These are phyloP conservation scores for Cercospora sp. DNA, from an alignment of 2,329 filamentous ascomycete species.

Conservation along the genomic window DNA sequence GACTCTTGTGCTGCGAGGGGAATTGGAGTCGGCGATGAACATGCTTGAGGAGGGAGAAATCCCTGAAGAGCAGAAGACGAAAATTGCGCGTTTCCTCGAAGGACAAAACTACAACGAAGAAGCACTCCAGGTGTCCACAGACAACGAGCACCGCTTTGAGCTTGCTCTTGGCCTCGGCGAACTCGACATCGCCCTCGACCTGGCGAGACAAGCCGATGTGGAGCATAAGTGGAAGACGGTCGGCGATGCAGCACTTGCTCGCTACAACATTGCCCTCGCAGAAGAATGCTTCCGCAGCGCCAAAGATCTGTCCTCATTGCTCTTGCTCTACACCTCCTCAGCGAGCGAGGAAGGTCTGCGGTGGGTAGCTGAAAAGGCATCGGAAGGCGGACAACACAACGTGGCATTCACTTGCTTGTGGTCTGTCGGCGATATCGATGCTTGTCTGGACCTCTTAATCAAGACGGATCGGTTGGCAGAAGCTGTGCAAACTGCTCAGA, in stretches of 20 bases:
- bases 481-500: constrained; percentile 88
- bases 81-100: constrained; percentile 95
- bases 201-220: constrained; percentile 78
- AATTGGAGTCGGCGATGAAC: constrained; percentile 87
- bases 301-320: constrained; percentile 83
- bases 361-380: constrained; percentile 71
- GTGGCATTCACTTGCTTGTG: constrained; percentile 89
- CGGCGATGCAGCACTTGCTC: constrained; percentile 82
- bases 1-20: constrained; percentile 87
- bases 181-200: constrained; percentile 78
- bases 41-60: constrained; percentile 70
- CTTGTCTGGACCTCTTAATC: constrained; percentile 75
- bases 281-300: constrained; percentile 91
- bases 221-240: constrained; percentile 99
- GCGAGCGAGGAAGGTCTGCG: constrained; percentile 73
- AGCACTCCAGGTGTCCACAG: constrained; percentile 89
- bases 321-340: constrained; percentile 85
- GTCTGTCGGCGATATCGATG: constrained; percentile 79
- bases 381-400: constrained; percentile 79
- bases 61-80: constrained; percentile 91
- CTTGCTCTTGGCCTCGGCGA: constrained; percentile 80
- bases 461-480: constrained; percentile 80
- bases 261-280: constrained; percentile 84
- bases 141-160: constrained; percentile 95
- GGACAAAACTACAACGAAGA: constrained; percentile 97